A percentile compares a stretch with the other conserved stretches of the same genome.
Evolutionary conservation across 495 filamentous ascomycete species (phyloP).

Genomic region (Staphylotrichum longicolle): DNA sequence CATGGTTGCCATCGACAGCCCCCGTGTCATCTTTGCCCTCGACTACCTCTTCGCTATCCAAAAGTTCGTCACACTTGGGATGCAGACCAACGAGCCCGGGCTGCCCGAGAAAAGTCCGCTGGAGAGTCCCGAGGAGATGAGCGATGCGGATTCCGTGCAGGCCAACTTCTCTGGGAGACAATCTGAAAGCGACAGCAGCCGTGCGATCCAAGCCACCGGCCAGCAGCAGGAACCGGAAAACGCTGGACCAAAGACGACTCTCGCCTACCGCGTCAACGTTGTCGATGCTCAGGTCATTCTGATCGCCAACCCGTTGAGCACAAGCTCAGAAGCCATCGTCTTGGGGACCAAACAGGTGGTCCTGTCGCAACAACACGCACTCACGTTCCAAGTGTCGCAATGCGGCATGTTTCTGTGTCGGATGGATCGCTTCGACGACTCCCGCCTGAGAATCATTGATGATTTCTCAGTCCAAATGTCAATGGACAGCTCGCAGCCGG

Average conservation of each 20-base stretch:
- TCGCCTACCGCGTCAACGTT: slow-evolving; percentile 89
- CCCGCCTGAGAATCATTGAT: slow-evolving; percentile 83
- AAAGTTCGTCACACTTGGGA: slow-evolving; percentile 68
- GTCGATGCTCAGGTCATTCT: slow-evolving; percentile 95
- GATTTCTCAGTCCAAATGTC: slow-evolving; percentile 91
- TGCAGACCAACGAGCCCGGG: slow-evolving; percentile 57
- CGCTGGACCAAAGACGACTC: slow-evolving; percentile 57
- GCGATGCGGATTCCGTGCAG: slow-evolving; percentile 55
- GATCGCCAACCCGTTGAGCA: slow-evolving; percentile 86
- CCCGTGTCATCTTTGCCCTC: slow-evolving; percentile 87
- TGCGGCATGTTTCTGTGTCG: slow-evolving; percentile 98
- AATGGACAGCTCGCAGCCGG: slow-evolving; percentile 73
- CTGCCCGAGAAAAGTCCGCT: slow-evolving; percentile 55
- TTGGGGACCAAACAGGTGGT: slow-evolving; percentile 91
- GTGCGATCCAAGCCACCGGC: slow-evolving; percentile 10
- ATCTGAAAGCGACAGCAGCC: slow-evolving; percentile 28
- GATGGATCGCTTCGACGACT: slow-evolving; percentile 93
- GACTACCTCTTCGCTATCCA: slow-evolving; percentile 93
- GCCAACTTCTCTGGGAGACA: slow-evolving; percentile 34
- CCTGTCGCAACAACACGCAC: slow-evolving; percentile 87
- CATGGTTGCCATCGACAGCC: slow-evolving; percentile 93
- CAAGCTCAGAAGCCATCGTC: slow-evolving; percentile 92
- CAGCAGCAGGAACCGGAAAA: slow-evolving; percentile 19
- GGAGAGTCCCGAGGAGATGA: slow-evolving; percentile 57
- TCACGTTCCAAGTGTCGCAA: slow-evolving; percentile 86